phyloP scores from a whole-genome alignment of 306 rosid species.

The Medicago ruthenica region DNA sequence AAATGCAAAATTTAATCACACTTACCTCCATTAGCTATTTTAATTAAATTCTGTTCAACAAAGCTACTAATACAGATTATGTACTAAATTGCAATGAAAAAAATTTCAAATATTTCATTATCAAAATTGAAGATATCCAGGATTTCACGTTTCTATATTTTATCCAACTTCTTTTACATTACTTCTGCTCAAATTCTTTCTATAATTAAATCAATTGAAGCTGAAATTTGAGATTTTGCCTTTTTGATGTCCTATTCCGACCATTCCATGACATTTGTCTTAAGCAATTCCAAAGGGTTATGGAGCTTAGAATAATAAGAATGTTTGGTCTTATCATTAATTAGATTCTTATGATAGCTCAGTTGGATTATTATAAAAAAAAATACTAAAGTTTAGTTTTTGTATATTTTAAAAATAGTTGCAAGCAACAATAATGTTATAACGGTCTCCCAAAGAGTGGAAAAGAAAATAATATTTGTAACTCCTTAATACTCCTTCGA shows the following conservation, averaged over 20 bases:
- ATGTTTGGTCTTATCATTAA: background rate
- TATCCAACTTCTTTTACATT: background rate
- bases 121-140: background rate
- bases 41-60: background rate
- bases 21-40: conserved; percentile 37
- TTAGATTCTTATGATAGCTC: conserved; percentile 9
- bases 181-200: background rate
- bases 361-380: background rate
- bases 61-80: background rate
- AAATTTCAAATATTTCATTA: conserved; percentile 31
- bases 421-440: background rate
- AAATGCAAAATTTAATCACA: conserved; percentile 3
- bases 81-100: background rate
- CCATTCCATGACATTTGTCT: conserved; percentile 13
- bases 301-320: conserved; percentile 17
- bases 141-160: conserved; percentile 13
- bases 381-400: background rate
- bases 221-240: conserved; percentile 23
- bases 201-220: conserved; percentile 7
- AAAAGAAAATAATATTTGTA: background rate
- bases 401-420: background rate
- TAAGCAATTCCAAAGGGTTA: conserved; percentile 37
- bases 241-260: background rate
- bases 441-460: conserved; percentile 9
- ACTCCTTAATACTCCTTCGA: too few species aligned